A percentile compares a stretch with the other conserved stretches of the same genome.
Evolutionary conservation across 2,329 filamentous ascomycete species (phyloP).

Genomic region (Calonectria hongkongensis): DNA sequence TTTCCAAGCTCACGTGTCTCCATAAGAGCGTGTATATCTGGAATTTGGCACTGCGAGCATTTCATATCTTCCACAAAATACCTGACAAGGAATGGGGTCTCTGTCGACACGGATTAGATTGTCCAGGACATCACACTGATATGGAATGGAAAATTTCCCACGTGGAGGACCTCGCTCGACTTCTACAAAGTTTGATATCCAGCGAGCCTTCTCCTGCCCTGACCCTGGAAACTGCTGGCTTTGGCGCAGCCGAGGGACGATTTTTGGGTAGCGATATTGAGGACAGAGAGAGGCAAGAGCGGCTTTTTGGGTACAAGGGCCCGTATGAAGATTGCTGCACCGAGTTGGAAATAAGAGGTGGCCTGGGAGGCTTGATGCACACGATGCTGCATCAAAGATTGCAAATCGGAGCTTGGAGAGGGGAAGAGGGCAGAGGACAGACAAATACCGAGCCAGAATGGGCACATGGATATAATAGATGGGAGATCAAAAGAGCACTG

Average conservation of each 20-base stretch:
- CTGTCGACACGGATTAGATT: not conserved
- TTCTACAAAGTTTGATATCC: not conserved
- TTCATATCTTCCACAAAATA: slow-evolving; percentile 19
- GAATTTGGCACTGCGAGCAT: slow-evolving; percentile 22
- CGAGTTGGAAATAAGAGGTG: not conserved
- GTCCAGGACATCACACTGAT: slow-evolving; percentile 16
- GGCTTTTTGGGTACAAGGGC: not conserved
- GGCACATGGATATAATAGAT: not conserved
- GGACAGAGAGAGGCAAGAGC: not conserved
- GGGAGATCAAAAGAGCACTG: not conserved
- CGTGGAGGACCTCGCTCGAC: not conserved
- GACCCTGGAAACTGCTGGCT: not conserved
- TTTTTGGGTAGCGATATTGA: not conserved
- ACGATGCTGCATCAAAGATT: slow-evolving; percentile 21
- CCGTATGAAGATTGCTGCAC: not conserved
- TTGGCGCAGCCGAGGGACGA: not conserved
- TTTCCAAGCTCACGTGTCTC: slow-evolving; percentile 6
- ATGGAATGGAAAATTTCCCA: not conserved
- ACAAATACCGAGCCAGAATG: not conserved
- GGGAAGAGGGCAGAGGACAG: not conserved
- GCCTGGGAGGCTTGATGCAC: not conserved
- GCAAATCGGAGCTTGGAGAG: not conserved
- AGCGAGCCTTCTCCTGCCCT: not conserved
- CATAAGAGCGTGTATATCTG: not conserved
- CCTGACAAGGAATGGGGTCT: not conserved